Base-by-base conservation (phyloP, 2,329 filamentous ascomycete genomes). In the Sclerotinia sclerotiorum region DNA sequence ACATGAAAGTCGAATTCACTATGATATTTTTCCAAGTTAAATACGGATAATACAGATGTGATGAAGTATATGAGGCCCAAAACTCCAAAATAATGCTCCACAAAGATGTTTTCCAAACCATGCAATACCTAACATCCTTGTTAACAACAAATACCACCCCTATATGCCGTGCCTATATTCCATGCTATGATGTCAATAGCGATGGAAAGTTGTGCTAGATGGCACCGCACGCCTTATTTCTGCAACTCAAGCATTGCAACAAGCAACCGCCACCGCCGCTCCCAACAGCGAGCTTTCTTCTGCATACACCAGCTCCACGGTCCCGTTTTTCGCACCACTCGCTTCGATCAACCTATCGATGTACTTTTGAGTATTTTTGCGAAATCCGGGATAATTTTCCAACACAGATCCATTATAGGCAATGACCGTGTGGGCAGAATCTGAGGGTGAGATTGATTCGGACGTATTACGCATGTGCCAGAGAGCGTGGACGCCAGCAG, bases 391-490 rank as follows among this genome's bases (percentile, higher is more conserved):
- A 75, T 94, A 94, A 73, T 89, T 88, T 79, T 94, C 90, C 64
- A 94, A 88, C 62, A 94, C 90, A 39, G 88, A 90, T 56, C 91
- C 91, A 75, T 92, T 93, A 79, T 90, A 94, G 4, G 90, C 90
- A n/a, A 94, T 86, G 2, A 85, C 83, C 3, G 86, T 88, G 68
- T 80, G 79, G 10, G 84, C 35, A 75, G 72, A 69, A 78, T 79
- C 60, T 10, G 57, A 17, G 21, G 71, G 58, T 1, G 51, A 10
- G 35, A 81, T 79, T 48, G 76, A 71, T 66, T 85, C 81, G 2
- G 65, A 67, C 17, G 35, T 19, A 65, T 82, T 79, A 5, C 84
- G 83, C 54, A 88, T 76, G 49, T 84, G 80, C 86, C 87, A 88
- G 13, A 90, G 80, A 2, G 84, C 83, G 73, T 85, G 85, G 4